These are phyloP conservation scores for Sonneratia alba DNA, from an alignment of 345 rosid species.

Conservation along the genomic window DNA sequence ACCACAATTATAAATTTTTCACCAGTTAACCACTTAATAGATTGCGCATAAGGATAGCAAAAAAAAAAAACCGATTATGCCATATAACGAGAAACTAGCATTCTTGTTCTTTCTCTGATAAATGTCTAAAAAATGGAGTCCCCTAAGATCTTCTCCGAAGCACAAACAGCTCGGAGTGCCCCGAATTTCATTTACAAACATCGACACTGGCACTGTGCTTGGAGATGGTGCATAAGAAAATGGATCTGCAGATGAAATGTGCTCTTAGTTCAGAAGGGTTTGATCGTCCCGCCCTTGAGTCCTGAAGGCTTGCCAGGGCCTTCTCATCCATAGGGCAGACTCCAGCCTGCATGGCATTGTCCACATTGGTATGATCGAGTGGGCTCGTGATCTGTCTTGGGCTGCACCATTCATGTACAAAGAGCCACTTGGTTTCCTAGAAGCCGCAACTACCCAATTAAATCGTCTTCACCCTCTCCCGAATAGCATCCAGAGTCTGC, in stretches of 20 bases:
- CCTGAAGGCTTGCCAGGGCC: slow-evolving; percentile 93
- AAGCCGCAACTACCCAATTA: slow-evolving; percentile 59
- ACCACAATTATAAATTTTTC: no score
- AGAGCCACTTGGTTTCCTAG: slow-evolving; percentile 43
- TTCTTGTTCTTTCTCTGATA: no score
- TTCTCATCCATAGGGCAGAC: slow-evolving; percentile 95
- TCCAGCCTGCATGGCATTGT: slow-evolving; percentile 39
- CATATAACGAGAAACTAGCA: no score
- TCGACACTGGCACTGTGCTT: background rate
- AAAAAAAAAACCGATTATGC: no score
- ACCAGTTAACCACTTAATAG: no score
- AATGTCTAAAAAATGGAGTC: no score
- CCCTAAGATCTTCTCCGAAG: background rate
- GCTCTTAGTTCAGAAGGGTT: slow-evolving; percentile 37
- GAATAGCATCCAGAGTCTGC: slow-evolving; percentile 88
- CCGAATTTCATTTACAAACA: background rate
- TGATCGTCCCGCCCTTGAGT: slow-evolving; percentile 81
- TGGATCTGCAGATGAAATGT: background rate
- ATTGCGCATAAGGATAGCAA: no score
- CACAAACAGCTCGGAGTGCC: background rate
- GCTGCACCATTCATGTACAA: slow-evolving; percentile 41
- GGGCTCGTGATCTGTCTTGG: slow-evolving; percentile 23
- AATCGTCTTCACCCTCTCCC: slow-evolving; percentile 98
- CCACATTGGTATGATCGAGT: slow-evolving; percentile 26
- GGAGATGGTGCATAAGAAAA: background rate